phyloP scores from a whole-genome alignment of 441 rosid genomes.

The Croton setiger region DNA sequence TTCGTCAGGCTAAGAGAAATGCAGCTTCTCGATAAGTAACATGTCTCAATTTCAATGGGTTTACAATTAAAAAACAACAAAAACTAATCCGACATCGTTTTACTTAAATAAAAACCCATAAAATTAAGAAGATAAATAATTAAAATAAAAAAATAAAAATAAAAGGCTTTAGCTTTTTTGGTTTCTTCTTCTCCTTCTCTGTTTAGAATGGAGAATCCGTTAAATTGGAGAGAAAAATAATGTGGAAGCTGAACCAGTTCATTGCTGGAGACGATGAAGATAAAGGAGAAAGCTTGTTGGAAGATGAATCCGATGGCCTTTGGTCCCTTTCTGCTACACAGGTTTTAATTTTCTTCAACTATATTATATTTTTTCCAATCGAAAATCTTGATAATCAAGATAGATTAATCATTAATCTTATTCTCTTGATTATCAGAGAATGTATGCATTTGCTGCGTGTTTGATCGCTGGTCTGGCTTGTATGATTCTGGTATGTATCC shows the following conservation, averaged over 20 bases:
- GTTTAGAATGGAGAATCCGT: neutral
- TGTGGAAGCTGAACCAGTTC: constrained; percentile 51
- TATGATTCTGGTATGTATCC: constrained; percentile 62
- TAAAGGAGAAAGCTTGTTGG: constrained; percentile 41
- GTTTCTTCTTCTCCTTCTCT: neutral
- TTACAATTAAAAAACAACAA: too few species aligned
- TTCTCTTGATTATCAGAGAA: constrained; percentile 43
- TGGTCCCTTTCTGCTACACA: constrained; percentile 64
- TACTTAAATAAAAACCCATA: neutral
- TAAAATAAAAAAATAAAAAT: neutral
- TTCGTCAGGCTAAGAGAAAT: neutral
- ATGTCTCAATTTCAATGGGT: neutral
- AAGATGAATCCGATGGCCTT: constrained; percentile 59
- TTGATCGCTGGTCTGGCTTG: constrained; percentile 54
- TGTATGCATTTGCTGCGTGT: constrained; percentile 66
- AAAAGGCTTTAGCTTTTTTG: neutral
- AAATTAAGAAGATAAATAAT: neutral
- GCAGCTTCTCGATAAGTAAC: neutral
- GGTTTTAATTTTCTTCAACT: constrained; percentile 29
- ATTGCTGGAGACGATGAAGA: constrained; percentile 46
- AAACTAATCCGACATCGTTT: neutral
- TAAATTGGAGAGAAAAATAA: neutral
- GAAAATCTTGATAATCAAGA: neutral
- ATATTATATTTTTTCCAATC: neutral
- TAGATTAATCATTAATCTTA: neutral